Evolutionary conservation across 2,329 filamentous ascomycete genomes (phyloP), one percentile per base, ranked within the genome.

Genomic region (Berkeleyomyces rouxiae): DNA sequence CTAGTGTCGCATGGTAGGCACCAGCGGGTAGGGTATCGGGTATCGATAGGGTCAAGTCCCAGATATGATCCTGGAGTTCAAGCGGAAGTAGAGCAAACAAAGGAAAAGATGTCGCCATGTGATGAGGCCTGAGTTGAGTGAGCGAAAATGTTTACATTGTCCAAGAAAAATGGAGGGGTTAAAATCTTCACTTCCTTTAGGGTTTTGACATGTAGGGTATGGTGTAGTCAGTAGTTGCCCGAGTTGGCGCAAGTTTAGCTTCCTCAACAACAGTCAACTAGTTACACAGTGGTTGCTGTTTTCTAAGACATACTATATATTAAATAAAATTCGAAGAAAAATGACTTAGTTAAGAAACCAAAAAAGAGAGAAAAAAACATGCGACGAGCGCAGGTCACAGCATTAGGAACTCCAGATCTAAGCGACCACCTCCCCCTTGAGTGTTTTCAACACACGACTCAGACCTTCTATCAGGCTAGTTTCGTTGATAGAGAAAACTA

Each of bases 401-500:
- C 5, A 46, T 46, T 37, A 31, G 33, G 11, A 10, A 44, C 7
- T 16, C n/a, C 16, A 2, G 23, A 49, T 10, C 31, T 63, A 44
- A 7, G 42, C 51, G 31, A 55, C 61, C 31, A 11, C 36, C 44
- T 59, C 55, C 9, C 61, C 61, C 36, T 23, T 53, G 37, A 63
- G 37, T 44, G 62, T 61, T 51, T 37, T 40, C 42, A 57, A 36
- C 33, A 64, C 49, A 23, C 62, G 58, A 13, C 33, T 7, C 58
- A 71, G 53, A 1, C 67, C 70, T 53, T 71, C 64, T 3, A 70
- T 67, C 6, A 76, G 63, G 53, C 72, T 70, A 1, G 67, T 67
- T 51, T 66, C 64, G 16, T 68, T 65, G 5, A 74, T 70, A 1
- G 73, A 71, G 61, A 75, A 75, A 6, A 75, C 71, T 61, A 76